Evolutionary conservation across 345 rosid genomes (phyloP).

Genomic region (Salix caprea): DNA sequence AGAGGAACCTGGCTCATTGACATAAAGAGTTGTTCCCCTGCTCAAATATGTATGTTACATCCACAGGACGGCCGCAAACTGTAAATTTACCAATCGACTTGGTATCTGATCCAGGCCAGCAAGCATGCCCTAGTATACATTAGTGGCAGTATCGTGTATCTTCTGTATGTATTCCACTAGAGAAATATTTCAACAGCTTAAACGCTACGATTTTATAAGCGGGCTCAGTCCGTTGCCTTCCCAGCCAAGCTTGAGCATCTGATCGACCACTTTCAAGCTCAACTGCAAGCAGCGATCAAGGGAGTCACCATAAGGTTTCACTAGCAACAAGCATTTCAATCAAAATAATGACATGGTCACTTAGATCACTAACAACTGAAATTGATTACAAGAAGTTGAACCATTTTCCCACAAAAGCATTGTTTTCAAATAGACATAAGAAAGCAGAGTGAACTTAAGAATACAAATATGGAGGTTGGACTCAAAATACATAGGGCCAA

Average conservation of each 20-base stretch:
- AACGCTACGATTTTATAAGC: slow-evolving; percentile 41
- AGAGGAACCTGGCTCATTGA: not conserved
- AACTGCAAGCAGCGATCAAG: slow-evolving; percentile 42
- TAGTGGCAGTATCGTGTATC: not conserved
- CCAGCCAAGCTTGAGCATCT: slow-evolving; percentile 98
- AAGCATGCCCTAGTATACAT: slow-evolving; percentile 4
- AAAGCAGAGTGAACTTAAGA: not conserved
- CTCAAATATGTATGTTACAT: slow-evolving; percentile 24
- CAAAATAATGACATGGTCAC: not conserved
- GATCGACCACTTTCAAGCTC: slow-evolving; percentile 90
- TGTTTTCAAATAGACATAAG: not conserved
- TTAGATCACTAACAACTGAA: not conserved
- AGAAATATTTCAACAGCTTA: slow-evolving; percentile 11
- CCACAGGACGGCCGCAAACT: slow-evolving; percentile 12
- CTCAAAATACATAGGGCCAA: not conserved
- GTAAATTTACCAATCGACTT: not conserved
- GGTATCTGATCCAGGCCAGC: slow-evolving; percentile 6
- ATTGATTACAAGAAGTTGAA: not conserved
- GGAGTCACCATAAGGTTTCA: not conserved
- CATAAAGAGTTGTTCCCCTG: slow-evolving; percentile 1
- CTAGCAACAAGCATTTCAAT: not conserved
- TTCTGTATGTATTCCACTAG: slow-evolving; percentile 7
- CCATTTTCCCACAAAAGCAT: not conserved
- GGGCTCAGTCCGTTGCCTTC: slow-evolving; percentile 80
- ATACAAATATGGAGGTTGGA: not conserved